Conservation (phyloP, 345 rosid species). For the Salix arbutifolia region DNA sequence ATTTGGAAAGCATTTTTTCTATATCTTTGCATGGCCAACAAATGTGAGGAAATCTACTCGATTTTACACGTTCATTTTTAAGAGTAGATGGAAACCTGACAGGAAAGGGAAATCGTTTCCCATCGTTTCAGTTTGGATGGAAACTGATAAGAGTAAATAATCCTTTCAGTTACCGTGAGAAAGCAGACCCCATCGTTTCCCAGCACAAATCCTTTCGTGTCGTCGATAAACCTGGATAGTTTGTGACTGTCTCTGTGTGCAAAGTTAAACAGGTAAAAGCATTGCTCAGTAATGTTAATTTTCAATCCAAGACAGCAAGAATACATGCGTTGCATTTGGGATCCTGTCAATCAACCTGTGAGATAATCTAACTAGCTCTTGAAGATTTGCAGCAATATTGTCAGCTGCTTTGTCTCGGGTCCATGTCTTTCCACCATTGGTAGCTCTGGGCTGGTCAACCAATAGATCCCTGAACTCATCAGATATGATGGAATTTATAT, state of each 20-base stretch:
- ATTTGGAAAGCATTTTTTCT: not conserved
- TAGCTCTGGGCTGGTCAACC: slow-evolving; percentile 36
- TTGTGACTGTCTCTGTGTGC: not conserved
- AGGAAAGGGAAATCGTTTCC: not conserved
- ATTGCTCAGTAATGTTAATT: not conserved
- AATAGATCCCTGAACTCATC: no score
- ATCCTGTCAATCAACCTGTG: not conserved
- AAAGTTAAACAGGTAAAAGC: not conserved
- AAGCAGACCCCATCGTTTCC: slow-evolving; percentile 75
- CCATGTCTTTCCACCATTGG: slow-evolving; percentile 89
- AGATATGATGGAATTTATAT: no score
- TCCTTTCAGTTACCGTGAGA: slow-evolving; percentile 12
- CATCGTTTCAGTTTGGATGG: no score
- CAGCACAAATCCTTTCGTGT: slow-evolving; percentile 72
- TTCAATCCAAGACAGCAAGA: no score
- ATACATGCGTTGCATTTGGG: no score
- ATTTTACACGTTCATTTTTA: not conserved
- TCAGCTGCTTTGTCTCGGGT: slow-evolving; percentile 97
- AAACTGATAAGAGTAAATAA: not conserved
- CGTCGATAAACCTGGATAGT: slow-evolving; percentile 66
- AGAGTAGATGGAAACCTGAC: not conserved
- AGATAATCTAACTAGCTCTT: not conserved
- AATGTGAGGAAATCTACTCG: not conserved
- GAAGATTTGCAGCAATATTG: slow-evolving; percentile 89
- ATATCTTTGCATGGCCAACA: not conserved